A percentile compares a stretch with the other conserved stretches of the same genome.
Evolutionary conservation across 2,329 filamentous ascomycete genomes (phyloP).

Genomic region (Fusarium anguioides): DNA sequence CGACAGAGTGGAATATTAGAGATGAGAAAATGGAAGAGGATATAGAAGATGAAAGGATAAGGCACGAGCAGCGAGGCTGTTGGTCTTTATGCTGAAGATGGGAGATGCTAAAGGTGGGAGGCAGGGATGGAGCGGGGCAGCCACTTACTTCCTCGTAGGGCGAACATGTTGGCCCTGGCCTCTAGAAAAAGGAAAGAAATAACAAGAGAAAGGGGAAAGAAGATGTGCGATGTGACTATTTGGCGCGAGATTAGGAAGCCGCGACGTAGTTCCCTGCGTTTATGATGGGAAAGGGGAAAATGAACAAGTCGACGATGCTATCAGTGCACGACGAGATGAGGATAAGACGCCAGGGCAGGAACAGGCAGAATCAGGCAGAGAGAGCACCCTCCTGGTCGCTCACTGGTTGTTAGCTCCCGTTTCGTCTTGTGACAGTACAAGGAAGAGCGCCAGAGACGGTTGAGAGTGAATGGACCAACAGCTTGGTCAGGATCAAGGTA

Average conservation of each 20-base stretch:
- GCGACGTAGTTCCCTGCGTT: conserved; percentile 3
- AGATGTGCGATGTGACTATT: conserved; percentile 5
- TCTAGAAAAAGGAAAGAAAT: conserved; percentile 14
- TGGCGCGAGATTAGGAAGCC: conserved; percentile 12
- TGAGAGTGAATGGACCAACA: conserved; percentile 1
- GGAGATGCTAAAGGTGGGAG: conserved; percentile 24
- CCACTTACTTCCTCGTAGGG: conserved; percentile 54
- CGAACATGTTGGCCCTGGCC: conserved; percentile 50
- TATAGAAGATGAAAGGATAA: not conserved
- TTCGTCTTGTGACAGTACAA: conserved; percentile 6
- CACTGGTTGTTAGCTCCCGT: conserved; percentile 12
- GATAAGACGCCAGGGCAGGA: conserved; percentile 30
- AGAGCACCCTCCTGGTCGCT: conserved; percentile 9
- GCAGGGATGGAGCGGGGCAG: conserved; percentile 37
- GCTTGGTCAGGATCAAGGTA: conserved; percentile 19
- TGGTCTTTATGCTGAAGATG: conserved; percentile 15
- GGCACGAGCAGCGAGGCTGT: conserved; percentile 1
- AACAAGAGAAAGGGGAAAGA: conserved; percentile 1
- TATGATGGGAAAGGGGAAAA: conserved; percentile 3
- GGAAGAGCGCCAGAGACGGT: not conserved
- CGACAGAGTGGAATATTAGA: not conserved
- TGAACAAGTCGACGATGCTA: conserved; percentile 31
- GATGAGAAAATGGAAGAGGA: not conserved
- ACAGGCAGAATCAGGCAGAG: conserved; percentile 26
- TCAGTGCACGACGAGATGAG: conserved; percentile 31